Conservation (phyloP, 768 basidiomycete genomes). For the Naganishia friedmannii region DNA sequence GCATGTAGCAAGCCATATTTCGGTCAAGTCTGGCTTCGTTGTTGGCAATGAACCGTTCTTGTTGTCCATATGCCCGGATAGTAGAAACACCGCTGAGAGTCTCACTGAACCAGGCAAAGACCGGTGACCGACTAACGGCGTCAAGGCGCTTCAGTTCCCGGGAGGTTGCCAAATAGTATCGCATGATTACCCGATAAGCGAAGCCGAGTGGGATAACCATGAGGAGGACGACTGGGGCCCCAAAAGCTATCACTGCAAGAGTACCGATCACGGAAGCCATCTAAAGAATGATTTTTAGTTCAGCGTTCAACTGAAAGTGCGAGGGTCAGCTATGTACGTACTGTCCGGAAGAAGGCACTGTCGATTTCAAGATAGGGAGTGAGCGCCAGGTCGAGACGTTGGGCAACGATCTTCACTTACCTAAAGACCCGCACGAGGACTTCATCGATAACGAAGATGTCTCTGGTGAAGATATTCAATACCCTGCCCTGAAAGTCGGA, state of each 20-base stretch:
- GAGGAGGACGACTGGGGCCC: slow-evolving; percentile 77
- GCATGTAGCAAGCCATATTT: slow-evolving; percentile 74
- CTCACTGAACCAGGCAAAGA: slow-evolving; percentile 64
- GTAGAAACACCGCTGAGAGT: slow-evolving; percentile 32
- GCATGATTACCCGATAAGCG: slow-evolving; percentile 77
- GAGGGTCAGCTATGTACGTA: slow-evolving; percentile 20
- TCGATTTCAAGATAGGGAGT: too few relatives aligned
- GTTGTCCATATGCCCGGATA: slow-evolving; percentile 47
- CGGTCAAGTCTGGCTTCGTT: slow-evolving; percentile 66
- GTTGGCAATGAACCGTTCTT: slow-evolving; percentile 47
- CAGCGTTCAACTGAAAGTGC: not conserved
- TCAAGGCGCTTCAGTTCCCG: slow-evolving; percentile 52
- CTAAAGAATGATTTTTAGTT: not conserved
- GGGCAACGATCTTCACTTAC: slow-evolving; percentile 39
- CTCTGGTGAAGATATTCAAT: slow-evolving; percentile 85
- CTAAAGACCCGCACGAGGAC: slow-evolving; percentile 74
- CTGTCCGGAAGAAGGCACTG: slow-evolving; percentile 33
- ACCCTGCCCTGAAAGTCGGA: slow-evolving; percentile 57
- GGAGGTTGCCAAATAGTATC: slow-evolving; percentile 62
- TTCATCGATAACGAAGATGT: slow-evolving; percentile 69
- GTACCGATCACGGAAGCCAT: slow-evolving; percentile 47
- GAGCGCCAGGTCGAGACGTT: too few relatives aligned
- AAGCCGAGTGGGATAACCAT: slow-evolving; percentile 71
- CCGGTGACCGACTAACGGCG: slow-evolving; percentile 76
- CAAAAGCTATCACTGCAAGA: slow-evolving; percentile 66